phyloP scores from a whole-genome alignment of 345 rosid species.

The Sisymbrium irio region DNA sequence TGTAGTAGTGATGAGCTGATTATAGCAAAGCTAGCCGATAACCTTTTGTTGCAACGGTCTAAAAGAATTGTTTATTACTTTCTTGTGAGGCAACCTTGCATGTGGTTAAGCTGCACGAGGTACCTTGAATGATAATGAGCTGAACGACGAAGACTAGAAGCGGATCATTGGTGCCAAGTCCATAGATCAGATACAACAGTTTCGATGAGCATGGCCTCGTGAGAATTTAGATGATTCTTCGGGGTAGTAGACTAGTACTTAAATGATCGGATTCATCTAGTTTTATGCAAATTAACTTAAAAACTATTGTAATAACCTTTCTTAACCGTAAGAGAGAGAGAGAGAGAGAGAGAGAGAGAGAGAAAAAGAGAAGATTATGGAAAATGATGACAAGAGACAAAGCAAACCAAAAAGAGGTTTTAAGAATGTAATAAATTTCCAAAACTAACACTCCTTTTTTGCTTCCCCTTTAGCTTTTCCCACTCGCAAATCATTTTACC shows the following conservation, averaged over 20 bases:
- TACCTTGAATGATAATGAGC: background rate
- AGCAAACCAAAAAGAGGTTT: conserved; percentile 1
- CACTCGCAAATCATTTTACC: conserved; percentile 33
- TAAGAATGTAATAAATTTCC: conserved; percentile 10
- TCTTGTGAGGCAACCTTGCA: background rate
- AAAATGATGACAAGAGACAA: conserved; percentile 22
- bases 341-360: too few species aligned
- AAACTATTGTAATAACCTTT: background rate
- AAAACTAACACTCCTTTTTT: conserved; percentile 18
- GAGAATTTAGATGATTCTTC: background rate
- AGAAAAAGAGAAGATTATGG: background rate
- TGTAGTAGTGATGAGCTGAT: background rate
- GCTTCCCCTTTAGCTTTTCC: conserved; percentile 34
- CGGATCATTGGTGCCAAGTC: background rate
- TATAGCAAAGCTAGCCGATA: background rate
- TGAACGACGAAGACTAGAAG: background rate
- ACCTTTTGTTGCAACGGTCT: background rate
- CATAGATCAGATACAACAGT: background rate
- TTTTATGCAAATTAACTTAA: background rate
- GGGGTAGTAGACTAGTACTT: background rate
- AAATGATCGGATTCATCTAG: background rate
- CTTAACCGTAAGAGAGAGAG: background rate
- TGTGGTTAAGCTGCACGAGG: background rate
- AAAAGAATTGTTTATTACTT: background rate
- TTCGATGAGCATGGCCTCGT: background rate